Evolutionary conservation across 2,329 filamentous ascomycete species (phyloP).

Genomic region (Huntiella omanensis): DNA sequence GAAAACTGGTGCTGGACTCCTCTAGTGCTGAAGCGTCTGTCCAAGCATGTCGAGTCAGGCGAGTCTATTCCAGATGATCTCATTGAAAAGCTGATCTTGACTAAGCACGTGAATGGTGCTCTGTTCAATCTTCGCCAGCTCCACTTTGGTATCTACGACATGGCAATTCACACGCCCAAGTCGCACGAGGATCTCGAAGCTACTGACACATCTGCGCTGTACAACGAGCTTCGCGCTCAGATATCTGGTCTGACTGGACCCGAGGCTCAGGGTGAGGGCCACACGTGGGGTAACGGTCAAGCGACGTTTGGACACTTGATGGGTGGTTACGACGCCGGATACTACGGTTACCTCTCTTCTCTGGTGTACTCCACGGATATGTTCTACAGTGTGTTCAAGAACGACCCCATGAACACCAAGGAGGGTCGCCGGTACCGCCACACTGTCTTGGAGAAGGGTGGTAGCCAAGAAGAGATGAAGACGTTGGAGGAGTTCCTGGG

Average conservation of each 20-base stretch:
- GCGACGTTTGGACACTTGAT: slow-evolving; percentile 70
- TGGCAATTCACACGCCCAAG: slow-evolving; percentile 56
- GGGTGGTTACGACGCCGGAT: slow-evolving; percentile 69
- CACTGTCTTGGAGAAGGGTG: slow-evolving; percentile 59
- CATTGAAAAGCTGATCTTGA: slow-evolving; percentile 53
- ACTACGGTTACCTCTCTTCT: slow-evolving; percentile 58
- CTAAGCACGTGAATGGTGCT: slow-evolving; percentile 65
- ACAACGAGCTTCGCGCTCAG: slow-evolving; percentile 54
- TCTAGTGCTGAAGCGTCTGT: slow-evolving; percentile 44
- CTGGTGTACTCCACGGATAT: slow-evolving; percentile 73
- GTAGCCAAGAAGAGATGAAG: slow-evolving; percentile 63
- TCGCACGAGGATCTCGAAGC: slow-evolving; percentile 50
- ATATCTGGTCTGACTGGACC: slow-evolving; percentile 59
- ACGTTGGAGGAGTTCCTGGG: slow-evolving; percentile 63
- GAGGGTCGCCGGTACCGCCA: slow-evolving; percentile 61
- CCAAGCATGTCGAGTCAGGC: slow-evolving; percentile 52
- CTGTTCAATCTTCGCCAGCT: slow-evolving; percentile 63
- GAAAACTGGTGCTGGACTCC: slow-evolving; percentile 62
- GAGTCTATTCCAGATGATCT: slow-evolving; percentile 57
- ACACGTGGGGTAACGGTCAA: slow-evolving; percentile 57
- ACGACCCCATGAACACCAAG: slow-evolving; percentile 56
- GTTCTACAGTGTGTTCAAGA: slow-evolving; percentile 65
- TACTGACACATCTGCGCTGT: slow-evolving; percentile 45
- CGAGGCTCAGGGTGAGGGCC: slow-evolving; percentile 26
- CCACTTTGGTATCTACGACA: slow-evolving; percentile 68